phyloP scores from a whole-genome alignment of 2,329 filamentous ascomycete species.

The Alternaria ethzedia region DNA sequence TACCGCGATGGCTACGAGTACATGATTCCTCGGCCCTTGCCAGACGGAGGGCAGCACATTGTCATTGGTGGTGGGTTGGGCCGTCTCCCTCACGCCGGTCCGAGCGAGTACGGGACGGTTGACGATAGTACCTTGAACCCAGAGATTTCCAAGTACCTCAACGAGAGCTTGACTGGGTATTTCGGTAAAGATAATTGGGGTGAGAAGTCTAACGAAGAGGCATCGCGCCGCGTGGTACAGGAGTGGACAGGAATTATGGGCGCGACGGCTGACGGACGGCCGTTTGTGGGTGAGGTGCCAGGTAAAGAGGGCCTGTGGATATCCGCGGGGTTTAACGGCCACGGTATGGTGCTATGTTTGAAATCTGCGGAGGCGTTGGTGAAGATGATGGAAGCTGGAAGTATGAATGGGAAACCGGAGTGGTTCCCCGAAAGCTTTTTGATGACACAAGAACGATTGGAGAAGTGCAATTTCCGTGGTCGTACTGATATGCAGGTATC shows the following conservation, averaged over 20 bases:
- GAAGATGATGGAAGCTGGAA: constrained; percentile 56
- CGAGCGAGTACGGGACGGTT: constrained; percentile 61
- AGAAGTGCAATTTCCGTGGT: constrained; percentile 23
- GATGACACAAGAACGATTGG: constrained; percentile 55
- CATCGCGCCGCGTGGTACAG: constrained; percentile 37
- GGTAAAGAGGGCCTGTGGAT: constrained; percentile 59
- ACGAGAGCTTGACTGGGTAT: constrained; percentile 52
- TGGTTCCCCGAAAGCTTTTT: constrained; percentile 64
- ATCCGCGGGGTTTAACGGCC: constrained; percentile 67
- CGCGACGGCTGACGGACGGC: constrained; percentile 58
- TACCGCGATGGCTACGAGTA: constrained; percentile 70
- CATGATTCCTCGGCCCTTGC: constrained; percentile 63
- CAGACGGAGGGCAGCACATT: constrained; percentile 56
- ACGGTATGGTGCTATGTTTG: constrained; percentile 69
- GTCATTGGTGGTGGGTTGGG: constrained; percentile 67
- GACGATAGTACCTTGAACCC: constrained; percentile 62
- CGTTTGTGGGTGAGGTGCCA: constrained; percentile 55
- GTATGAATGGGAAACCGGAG: constrained; percentile 38
- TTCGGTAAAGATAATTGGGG: constrained; percentile 58
- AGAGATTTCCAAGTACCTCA: constrained; percentile 58
- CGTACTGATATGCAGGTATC: background rate
- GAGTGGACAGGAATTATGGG: constrained; percentile 62
- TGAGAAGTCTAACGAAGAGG: constrained; percentile 23
- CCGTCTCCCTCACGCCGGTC: constrained; percentile 51
- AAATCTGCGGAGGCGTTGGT: constrained; percentile 65